phyloP scores from a whole-genome alignment of 345 rosid genomes.

The Murraya koenigii region DNA sequence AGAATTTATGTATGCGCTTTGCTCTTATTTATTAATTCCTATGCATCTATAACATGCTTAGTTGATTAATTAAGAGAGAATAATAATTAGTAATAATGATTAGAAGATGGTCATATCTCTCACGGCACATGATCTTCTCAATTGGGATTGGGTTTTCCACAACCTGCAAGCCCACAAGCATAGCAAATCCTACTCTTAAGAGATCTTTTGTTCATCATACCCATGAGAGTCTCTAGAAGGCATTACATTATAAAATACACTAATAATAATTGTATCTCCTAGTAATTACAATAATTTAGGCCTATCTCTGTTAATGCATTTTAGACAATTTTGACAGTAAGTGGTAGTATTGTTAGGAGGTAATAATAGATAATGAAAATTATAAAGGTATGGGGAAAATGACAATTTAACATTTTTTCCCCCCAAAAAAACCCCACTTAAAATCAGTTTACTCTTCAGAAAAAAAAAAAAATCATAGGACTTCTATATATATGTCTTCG shows the following conservation, averaged over 20 bases:
- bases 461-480: too few species aligned
- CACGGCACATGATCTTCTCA: conserved; percentile 1
- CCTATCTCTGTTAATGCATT: not conserved
- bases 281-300: not conserved
- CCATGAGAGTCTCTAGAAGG: not conserved
- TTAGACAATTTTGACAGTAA: not conserved
- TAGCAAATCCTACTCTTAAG: conserved; percentile 13
- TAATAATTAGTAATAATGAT: conserved; percentile 12
- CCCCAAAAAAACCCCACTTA: too few species aligned
- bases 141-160: not conserved
- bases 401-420: too few species aligned
- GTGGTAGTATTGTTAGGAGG: too few species aligned
- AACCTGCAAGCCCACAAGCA: not conserved
- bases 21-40: not conserved
- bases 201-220: not conserved
- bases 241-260: too few species aligned
- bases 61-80: not conserved
- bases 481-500: too few species aligned
- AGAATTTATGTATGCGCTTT: not conserved
- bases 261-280: not conserved
- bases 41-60: not conserved
- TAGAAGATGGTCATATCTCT: not conserved
- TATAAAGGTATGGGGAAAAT: too few species aligned
- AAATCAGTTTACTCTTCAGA: too few species aligned
- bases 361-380: too few species aligned